These are phyloP conservation scores for Mycosphaerelloides madeirae DNA, from an alignment of 2,329 filamentous ascomycete species.

Conservation along the genomic window DNA sequence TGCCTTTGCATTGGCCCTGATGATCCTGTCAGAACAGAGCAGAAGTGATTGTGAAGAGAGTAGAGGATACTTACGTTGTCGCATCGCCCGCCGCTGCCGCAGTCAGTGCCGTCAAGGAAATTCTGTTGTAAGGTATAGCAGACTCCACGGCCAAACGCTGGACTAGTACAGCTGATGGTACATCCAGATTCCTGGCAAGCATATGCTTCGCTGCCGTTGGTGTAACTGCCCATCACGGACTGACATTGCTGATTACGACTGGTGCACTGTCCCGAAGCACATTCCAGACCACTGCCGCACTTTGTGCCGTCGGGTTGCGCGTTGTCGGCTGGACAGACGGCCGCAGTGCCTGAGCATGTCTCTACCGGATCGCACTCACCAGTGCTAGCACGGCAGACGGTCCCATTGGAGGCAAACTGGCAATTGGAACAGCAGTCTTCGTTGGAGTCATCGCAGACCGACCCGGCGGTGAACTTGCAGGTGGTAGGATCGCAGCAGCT, in stretches of 20 bases:
- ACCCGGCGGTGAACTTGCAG: conserved; percentile 72
- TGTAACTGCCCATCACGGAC: conserved; percentile 71
- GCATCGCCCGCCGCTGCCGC: conserved; percentile 74
- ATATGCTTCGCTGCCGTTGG: conserved; percentile 68
- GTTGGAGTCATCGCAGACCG: conserved; percentile 79
- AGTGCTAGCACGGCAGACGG: conserved; percentile 74
- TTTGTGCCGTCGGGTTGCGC: conserved; percentile 63
- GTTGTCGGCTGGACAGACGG: conserved; percentile 69
- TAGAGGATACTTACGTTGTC: conserved; percentile 50
- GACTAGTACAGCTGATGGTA: conserved; percentile 68
- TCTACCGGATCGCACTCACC: conserved; percentile 83
- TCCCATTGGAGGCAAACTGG: conserved; percentile 61
- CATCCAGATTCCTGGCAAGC: conserved; percentile 73
- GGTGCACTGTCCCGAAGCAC: conserved; percentile 91
- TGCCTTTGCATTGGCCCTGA: conserved; percentile 68
- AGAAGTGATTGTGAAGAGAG: background rate
- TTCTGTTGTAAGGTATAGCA: conserved; percentile 81
- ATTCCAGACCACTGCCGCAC: conserved; percentile 70
- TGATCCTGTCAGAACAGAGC: conserved; percentile 10
- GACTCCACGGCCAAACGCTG: conserved; percentile 58
- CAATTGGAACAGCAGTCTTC: conserved; percentile 77
- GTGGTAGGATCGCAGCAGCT: conserved; percentile 78
- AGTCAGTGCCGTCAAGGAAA: conserved; percentile 87
- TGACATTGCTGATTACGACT: conserved; percentile 86
- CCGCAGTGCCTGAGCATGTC: conserved; percentile 67